phyloP scores from a whole-genome alignment of 2,329 filamentous ascomycete species.

The Nemania bipapillata region DNA sequence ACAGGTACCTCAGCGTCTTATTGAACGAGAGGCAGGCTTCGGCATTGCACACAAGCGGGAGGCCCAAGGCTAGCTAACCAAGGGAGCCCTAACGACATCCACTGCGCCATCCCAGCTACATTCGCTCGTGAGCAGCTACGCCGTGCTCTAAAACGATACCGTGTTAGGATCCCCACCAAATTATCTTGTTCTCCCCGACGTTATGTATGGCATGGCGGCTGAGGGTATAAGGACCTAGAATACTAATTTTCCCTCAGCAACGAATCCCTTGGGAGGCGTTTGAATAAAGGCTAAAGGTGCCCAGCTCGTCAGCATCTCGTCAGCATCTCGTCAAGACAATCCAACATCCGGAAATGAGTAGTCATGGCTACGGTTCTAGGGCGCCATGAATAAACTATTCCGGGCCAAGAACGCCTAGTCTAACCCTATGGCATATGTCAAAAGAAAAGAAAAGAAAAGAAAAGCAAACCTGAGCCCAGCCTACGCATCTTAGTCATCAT shows the following conservation, averaged over 20 bases:
- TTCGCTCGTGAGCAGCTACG: not conserved
- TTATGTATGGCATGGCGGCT: not conserved
- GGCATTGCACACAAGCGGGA: not conserved
- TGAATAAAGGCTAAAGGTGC: not conserved
- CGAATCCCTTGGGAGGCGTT: not conserved
- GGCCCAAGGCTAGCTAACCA: not conserved
- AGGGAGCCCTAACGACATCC: not conserved
- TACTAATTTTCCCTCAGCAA: slow-evolving; percentile 1
- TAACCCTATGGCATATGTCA: slow-evolving; percentile 37
- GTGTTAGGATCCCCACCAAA: not conserved
- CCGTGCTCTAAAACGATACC: not conserved
- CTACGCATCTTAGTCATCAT: slow-evolving; percentile 24
- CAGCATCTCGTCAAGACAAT: slow-evolving; percentile 24
- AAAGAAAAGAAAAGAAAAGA: slow-evolving; percentile 21
- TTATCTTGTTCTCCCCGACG: not conserved
- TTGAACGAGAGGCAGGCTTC: slow-evolving; percentile 1
- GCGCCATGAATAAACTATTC: slow-evolving; percentile 25
- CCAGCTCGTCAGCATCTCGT: slow-evolving; percentile 4
- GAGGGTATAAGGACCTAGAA: not conserved
- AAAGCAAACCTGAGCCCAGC: slow-evolving; percentile 35
- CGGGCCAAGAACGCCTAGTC: slow-evolving; percentile 41
- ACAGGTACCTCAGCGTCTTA: not conserved
- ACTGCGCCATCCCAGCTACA: not conserved
- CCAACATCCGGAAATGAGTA: slow-evolving; percentile 40
- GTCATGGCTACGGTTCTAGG: slow-evolving; percentile 34